A percentile compares a stretch with the other conserved stretches of the same genome.
Conservation (phyloP, 768 basidiomycete genomes). For the Xanthoconium purpureum region DNA sequence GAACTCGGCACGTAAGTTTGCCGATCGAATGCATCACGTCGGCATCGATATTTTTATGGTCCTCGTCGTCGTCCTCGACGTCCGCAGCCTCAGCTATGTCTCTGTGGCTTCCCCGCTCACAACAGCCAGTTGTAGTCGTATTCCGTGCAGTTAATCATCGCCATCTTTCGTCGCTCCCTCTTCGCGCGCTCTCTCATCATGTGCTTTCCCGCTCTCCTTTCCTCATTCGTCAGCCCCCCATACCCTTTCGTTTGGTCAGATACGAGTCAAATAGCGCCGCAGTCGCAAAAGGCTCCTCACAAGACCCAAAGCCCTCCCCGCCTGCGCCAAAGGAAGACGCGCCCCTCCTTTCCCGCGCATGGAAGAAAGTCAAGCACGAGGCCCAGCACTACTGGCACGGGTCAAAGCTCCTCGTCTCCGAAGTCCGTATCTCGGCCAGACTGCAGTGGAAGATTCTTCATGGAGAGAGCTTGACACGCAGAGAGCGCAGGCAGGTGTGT, state of each 20-base stretch:
- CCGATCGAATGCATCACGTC: not conserved
- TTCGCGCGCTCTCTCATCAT: slow-evolving; percentile 6
- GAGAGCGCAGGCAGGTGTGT: slow-evolving; percentile 87
- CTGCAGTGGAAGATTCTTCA: slow-evolving; percentile 91
- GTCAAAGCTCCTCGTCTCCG: slow-evolving; percentile 88
- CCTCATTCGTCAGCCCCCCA: slow-evolving; percentile 23
- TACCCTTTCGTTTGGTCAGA: slow-evolving; percentile 1
- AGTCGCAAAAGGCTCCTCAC: slow-evolving; percentile 23
- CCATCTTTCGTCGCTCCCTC: slow-evolving; percentile 3
- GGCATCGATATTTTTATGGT: not conserved
- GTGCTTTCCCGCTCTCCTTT: slow-evolving; percentile 15
- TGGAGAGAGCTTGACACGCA: slow-evolving; percentile 85
- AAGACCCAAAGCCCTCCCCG: slow-evolving; percentile 46
- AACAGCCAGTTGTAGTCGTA: slow-evolving; percentile 42
- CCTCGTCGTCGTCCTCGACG: not conserved
- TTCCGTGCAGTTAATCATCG: slow-evolving; percentile 34
- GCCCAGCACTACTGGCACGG: slow-evolving; percentile 97
- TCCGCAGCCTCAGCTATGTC: slow-evolving; percentile 48
- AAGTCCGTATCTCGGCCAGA: slow-evolving; percentile 85
- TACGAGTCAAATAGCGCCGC: slow-evolving; percentile 8
- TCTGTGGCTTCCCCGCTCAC: slow-evolving; percentile 68
- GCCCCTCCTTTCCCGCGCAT: slow-evolving; percentile 59
- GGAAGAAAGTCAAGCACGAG: slow-evolving; percentile 96
- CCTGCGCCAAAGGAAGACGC: slow-evolving; percentile 47
- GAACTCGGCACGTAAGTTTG: slow-evolving; percentile 3